Evolutionary conservation across 352 stramenopile genomes (phyloP), one percentile per base, ranked within the genome.

Genomic region (Phytophthora meadii): DNA sequence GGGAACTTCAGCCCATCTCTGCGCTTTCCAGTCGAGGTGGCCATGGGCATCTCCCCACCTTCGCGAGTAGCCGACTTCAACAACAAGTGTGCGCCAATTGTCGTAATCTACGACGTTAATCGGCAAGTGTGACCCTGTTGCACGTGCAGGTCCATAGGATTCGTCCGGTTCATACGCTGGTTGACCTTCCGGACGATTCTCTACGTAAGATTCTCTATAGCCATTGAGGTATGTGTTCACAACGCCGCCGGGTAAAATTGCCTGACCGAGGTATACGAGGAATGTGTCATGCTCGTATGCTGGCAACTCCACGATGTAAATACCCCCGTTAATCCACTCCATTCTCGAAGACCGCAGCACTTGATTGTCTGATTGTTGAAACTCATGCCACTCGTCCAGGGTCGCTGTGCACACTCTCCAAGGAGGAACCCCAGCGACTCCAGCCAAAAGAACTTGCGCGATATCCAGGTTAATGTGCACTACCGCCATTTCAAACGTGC

Each of bases 1-100:
- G 7, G 27, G 25, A 34, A 50, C 22, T 12, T 10, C 24, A 34
- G n/a, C 40, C 28, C 53, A 60, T 11, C n/a, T 4, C 9, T 61
- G 34, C 3, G 40, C 39, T 37, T 59, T 59, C 52, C 39, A 59
- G 52, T 59, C 52, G 15, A 59, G 9, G 25, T 14, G 12, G 2
- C 37, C 51, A 30, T 7, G 7, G 15, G 1, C 4, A n/a, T 1
- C 11, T 19, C 52, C 39, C 39, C 25, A 59, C 2, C 5, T 32
- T n/a, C 27, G 15, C 8, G 25, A 8, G 50, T 19, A 28, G 3
- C 52, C 52, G 22, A 49, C 12, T n/a, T 59, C 52, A 2, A 59
- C 6, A 7, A 49, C 44, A 25, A 50, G 39, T 6, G 52, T 59
- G 39, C 42, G 52, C 39, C 52, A 50, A 19, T 19, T 19, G n/a